phyloP scores from a whole-genome alignment of 257 asterid genomes.

The Penstemon newberryi region DNA sequence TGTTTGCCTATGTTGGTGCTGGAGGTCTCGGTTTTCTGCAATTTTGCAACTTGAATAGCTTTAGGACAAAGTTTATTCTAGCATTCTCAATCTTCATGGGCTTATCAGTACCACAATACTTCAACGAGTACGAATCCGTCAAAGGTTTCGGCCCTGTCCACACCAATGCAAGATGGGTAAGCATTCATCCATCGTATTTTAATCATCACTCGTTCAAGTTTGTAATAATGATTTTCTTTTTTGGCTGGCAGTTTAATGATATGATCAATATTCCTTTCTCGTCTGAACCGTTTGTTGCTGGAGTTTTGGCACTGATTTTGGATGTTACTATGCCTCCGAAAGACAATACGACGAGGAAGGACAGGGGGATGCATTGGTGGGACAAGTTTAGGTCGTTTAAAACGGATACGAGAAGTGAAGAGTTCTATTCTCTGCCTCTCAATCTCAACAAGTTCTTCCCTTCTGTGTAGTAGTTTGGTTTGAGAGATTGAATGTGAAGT shows the following conservation, averaged over 20 bases:
- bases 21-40: constrained; percentile 84
- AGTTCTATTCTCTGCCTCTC: constrained; percentile 81
- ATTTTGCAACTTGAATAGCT: constrained; percentile 88
- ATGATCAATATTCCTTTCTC: constrained; percentile 87
- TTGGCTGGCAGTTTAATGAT: constrained; percentile 68
- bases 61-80: constrained; percentile 76
- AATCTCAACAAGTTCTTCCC: constrained; percentile 96
- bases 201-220: not conserved
- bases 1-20: constrained; percentile 94
- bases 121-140: constrained; percentile 61
- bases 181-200: not conserved
- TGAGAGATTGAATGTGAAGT: constrained; percentile 6
- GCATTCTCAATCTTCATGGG: constrained; percentile 96
- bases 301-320: constrained; percentile 60
- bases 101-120: constrained; percentile 84
- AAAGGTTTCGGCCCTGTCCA: constrained; percentile 73
- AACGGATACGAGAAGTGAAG: constrained; percentile 83
- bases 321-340: constrained; percentile 69
- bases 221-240: not conserved
- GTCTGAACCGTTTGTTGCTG: constrained; percentile 79
- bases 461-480: constrained; percentile 45
- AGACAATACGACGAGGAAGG: constrained; percentile 61
- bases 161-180: constrained; percentile 90
- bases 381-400: constrained; percentile 69
- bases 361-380: constrained; percentile 98